phyloP scores from a whole-genome alignment of 176 grass and related monocot genomes.

The Zizania latifolia region DNA sequence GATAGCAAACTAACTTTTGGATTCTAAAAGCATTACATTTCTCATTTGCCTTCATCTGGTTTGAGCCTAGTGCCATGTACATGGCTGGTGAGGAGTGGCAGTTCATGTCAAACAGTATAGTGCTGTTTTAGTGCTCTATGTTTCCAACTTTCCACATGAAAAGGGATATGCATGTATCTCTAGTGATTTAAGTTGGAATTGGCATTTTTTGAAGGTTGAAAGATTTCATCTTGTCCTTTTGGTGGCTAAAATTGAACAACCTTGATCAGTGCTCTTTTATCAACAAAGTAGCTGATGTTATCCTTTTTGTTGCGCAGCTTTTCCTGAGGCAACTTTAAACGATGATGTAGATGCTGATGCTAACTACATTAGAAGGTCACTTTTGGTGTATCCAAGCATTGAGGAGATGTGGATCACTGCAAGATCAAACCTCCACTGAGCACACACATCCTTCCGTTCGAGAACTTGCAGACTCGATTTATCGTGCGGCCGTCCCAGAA shows the following conservation, averaged over 20 bases:
- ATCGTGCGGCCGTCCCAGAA: background rate
- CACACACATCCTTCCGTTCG: background rate
- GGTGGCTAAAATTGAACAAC: background rate
- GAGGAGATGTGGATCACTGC: slow-evolving; percentile 8
- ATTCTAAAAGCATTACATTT: slow-evolving; percentile 26
- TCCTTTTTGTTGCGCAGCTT: slow-evolving; percentile 35
- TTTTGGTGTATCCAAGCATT: slow-evolving; percentile 24
- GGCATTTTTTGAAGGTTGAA: background rate
- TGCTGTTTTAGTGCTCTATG: background rate
- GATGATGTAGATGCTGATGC: slow-evolving; percentile 34
- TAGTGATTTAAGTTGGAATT: background rate
- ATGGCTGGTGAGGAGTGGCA: background rate
- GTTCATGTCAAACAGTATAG: background rate
- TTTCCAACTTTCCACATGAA: background rate
- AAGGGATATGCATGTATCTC: background rate
- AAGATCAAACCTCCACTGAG: slow-evolving; percentile 18
- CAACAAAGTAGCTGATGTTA: slow-evolving; percentile 5
- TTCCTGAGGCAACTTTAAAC: slow-evolving; percentile 19
- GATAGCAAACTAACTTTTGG: slow-evolving; percentile 21
- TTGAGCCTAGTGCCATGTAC: background rate
- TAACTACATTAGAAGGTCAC: slow-evolving; percentile 37
- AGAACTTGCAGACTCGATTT: slow-evolving; percentile 13
- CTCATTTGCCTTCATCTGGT: background rate
- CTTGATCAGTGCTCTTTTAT: background rate
- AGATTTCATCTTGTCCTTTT: background rate